Conservation (phyloP, 305 asterid genomes). For the Plantago coronopus region DNA sequence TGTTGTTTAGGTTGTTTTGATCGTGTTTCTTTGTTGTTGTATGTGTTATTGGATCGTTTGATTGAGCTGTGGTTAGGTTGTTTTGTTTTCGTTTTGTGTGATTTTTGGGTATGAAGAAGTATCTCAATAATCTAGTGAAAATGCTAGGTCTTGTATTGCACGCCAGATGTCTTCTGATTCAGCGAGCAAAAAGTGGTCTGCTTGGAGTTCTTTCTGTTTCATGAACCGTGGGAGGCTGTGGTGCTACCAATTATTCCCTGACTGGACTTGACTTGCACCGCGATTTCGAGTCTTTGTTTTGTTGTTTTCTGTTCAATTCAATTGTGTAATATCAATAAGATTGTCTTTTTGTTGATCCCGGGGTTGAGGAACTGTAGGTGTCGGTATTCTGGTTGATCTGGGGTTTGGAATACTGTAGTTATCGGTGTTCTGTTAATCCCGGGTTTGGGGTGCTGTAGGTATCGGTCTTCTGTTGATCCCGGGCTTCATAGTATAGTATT, state of each 20-base stretch:
- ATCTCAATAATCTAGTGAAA: constrained; percentile 40
- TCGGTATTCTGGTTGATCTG: neutral
- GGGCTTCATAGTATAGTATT: too few species aligned
- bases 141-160: constrained; percentile 44
- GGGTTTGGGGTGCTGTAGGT: too few species aligned
- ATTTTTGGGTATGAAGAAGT: constrained; percentile 28
- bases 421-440: too few species aligned
- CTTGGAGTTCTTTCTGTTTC: constrained; percentile 62
- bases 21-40: neutral
- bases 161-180: constrained; percentile 95
- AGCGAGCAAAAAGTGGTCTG: constrained; percentile 44
- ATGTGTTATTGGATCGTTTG: neutral
- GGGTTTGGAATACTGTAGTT: neutral
- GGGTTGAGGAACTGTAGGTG: neutral
- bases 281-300: neutral
- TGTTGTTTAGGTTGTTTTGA: neutral
- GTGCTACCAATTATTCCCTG: constrained; percentile 59
- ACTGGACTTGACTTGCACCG: constrained; percentile 64
- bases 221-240: constrained; percentile 66
- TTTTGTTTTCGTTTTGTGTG: too few species aligned
- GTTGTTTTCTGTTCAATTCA: constrained; percentile 4
- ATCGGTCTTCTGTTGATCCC: too few species aligned
- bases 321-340: neutral
- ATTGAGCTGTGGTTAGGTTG: neutral
- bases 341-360: neutral